phyloP scores from a whole-genome alignment of 2,329 filamentous ascomycete species.

The Gaeumannomyces tritici region DNA sequence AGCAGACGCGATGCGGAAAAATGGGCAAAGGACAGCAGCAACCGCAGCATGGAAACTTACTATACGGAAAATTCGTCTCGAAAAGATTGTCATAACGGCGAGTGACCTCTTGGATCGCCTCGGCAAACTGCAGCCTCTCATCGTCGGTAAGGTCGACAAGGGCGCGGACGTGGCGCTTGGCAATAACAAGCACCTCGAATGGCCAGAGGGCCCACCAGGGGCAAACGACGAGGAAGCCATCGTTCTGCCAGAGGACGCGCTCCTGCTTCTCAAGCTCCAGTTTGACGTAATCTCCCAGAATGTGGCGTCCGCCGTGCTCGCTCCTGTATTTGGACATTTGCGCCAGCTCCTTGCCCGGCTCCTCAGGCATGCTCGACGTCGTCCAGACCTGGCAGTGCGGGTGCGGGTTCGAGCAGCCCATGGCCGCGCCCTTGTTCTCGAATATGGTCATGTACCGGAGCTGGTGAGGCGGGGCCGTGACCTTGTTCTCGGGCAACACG shows the following conservation, averaged over 20 bases:
- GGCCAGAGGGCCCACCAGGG: constrained; percentile 99
- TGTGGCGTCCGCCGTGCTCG: constrained; percentile 62
- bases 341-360: constrained; percentile 68
- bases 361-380: constrained; percentile 82
- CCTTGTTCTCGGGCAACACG: constrained; percentile 22
- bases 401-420: constrained; percentile 98
- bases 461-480: constrained; percentile 56
- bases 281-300: constrained; percentile 79
- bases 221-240: constrained; percentile 74
- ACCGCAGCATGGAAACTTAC: constrained; percentile 30
- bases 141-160: constrained; percentile 68
- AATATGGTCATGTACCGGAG: constrained; percentile 99
- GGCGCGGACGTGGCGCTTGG: constrained; percentile 74
- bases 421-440: constrained; percentile 94
- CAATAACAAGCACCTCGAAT: constrained; percentile 85
- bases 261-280: constrained; percentile 76
- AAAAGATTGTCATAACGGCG: constrained; percentile 94
- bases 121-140: constrained; percentile 68
- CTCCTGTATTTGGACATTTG: constrained; percentile 71
- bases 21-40: background rate
- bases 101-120: constrained; percentile 79
- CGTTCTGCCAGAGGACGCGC: constrained; percentile 82
- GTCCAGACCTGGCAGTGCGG: constrained; percentile 97
- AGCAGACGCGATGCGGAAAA: background rate
- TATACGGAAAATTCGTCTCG: constrained; percentile 94